Percentiles rank a stretch among this genome's conserved stretches.
phyloP scores from a whole-genome alignment of 163 green algal species.

The Picocystis sp. region DNA sequence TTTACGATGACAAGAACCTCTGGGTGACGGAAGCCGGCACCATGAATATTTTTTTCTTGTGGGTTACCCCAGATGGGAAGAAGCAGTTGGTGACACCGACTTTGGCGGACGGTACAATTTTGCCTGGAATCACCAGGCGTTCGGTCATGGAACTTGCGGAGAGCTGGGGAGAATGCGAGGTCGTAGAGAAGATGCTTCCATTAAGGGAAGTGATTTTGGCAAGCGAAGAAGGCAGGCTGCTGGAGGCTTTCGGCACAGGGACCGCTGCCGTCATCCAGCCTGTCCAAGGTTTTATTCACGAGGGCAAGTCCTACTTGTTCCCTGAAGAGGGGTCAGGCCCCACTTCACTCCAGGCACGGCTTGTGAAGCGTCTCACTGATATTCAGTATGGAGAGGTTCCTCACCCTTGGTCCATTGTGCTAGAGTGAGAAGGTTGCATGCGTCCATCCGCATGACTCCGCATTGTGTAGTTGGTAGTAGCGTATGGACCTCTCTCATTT shows the following conservation, averaged over 20 bases:
- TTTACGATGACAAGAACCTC: slow-evolving; percentile 16
- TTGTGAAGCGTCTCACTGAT: slow-evolving; percentile 22
- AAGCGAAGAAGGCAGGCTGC: slow-evolving; percentile 20
- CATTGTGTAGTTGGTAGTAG: too few relatives aligned
- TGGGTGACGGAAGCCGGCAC: slow-evolving; percentile 38
- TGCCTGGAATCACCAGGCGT: slow-evolving; percentile 22
- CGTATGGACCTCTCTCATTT: too few relatives aligned
- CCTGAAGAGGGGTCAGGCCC: too few relatives aligned
- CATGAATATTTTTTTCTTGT: slow-evolving; percentile 58
- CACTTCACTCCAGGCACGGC: not conserved
- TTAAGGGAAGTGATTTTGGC: slow-evolving; percentile 33
- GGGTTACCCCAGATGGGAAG: slow-evolving; percentile 16
- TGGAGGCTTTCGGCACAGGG: slow-evolving; percentile 46
- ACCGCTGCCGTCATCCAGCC: slow-evolving; percentile 57
- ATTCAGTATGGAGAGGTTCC: slow-evolving; percentile 33
- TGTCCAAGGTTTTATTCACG: slow-evolving; percentile 21
- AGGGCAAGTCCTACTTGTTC: not conserved
- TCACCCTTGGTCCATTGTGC: slow-evolving; percentile 17
- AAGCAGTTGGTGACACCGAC: slow-evolving; percentile 27
- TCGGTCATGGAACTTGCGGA: slow-evolving; percentile 12
- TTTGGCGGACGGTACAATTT: slow-evolving; percentile 26
- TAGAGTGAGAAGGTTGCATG: slow-evolving; percentile 2
- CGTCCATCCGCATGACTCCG: too few relatives aligned
- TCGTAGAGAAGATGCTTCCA: slow-evolving; percentile 33
- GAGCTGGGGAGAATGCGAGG: slow-evolving; percentile 18